Conservation (phyloP, 129 eudicot genomes). For the Apium graveolens region DNA sequence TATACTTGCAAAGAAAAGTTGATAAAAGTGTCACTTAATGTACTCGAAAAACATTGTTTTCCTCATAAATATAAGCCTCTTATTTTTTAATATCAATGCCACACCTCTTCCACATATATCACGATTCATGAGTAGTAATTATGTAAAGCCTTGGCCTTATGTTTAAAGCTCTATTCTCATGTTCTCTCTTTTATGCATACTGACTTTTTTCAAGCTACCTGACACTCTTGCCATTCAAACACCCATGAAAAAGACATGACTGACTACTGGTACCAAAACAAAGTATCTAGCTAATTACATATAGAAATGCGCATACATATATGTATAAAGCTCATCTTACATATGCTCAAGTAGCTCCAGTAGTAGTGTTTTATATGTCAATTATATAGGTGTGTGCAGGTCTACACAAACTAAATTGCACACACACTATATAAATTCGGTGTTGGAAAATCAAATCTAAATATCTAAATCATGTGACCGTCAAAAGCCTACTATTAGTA, state of each 20-base stretch:
- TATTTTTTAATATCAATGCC: background rate
- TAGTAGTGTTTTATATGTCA: too few relatives aligned
- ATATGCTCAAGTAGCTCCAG: background rate
- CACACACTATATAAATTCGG: background rate
- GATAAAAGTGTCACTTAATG: too few relatives aligned
- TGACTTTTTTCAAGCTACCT: background rate
- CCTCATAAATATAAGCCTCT: background rate
- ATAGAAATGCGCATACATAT: too few relatives aligned
- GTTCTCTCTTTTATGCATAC: too few relatives aligned
- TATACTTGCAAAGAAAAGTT: too few relatives aligned
- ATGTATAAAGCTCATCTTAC: background rate
- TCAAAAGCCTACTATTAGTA: background rate
- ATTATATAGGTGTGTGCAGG: background rate
- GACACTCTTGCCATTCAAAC: background rate
- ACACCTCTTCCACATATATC: background rate
- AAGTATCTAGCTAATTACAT: too few relatives aligned
- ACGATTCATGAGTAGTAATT: too few relatives aligned
- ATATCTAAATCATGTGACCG: too few relatives aligned
- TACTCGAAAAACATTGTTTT: background rate
- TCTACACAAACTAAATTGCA: too few relatives aligned
- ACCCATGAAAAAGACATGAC: background rate
- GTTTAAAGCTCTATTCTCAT: background rate
- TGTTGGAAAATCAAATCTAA: background rate
- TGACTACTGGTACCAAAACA: background rate
- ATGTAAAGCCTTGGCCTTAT: background rate